Evolutionary conservation across 1,139 yeast genomes (phyloP).

Genomic region (Trichomonascaceae sp.): DNA sequence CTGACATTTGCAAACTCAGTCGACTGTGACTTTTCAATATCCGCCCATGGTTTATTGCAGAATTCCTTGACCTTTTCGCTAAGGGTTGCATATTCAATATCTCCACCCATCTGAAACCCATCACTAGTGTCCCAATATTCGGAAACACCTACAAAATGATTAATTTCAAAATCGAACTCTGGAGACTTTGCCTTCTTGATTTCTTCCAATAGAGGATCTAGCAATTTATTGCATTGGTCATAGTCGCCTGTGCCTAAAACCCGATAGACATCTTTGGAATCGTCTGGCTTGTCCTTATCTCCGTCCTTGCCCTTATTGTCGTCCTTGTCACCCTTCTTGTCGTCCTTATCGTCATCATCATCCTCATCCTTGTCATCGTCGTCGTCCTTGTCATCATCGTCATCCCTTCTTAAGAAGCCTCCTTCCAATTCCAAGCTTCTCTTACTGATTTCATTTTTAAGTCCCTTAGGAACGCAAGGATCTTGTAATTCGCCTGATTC

Average conservation of each 20-base stretch:
- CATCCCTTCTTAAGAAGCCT: constrained; percentile 6
- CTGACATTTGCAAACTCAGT: constrained; percentile 32
- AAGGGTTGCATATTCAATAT: constrained; percentile 35
- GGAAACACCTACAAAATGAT: constrained; percentile 71
- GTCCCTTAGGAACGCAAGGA: constrained; percentile 43
- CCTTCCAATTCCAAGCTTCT: constrained; percentile 10
- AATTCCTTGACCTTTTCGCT: constrained; percentile 42
- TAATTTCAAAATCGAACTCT: constrained; percentile 58
- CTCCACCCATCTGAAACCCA: constrained; percentile 38
- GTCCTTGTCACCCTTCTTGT: constrained; percentile 5
- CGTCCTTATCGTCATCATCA: constrained; percentile 13
- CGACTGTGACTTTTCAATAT: constrained; percentile 20
- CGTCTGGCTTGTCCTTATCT: neutral
- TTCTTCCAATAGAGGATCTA: constrained; percentile 44
- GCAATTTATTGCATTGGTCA: constrained; percentile 44
- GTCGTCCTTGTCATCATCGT: constrained; percentile 17
- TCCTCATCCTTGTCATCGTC: constrained; percentile 15
- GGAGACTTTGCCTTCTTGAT: constrained; percentile 36
- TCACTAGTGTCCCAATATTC: constrained; percentile 75
- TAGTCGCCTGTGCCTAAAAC: constrained; percentile 59
- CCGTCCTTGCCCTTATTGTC: constrained; percentile 3
- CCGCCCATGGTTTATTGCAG: constrained; percentile 42
- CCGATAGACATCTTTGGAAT: constrained; percentile 14
- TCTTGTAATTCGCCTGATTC: constrained; percentile 29
- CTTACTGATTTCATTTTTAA: constrained; percentile 10